A percentile compares a stretch with the other conserved stretches of the same genome.
These are phyloP conservation scores for Pinus albicaulis DNA, from an alignment of 75 land plant species.

Conservation along the genomic window DNA sequence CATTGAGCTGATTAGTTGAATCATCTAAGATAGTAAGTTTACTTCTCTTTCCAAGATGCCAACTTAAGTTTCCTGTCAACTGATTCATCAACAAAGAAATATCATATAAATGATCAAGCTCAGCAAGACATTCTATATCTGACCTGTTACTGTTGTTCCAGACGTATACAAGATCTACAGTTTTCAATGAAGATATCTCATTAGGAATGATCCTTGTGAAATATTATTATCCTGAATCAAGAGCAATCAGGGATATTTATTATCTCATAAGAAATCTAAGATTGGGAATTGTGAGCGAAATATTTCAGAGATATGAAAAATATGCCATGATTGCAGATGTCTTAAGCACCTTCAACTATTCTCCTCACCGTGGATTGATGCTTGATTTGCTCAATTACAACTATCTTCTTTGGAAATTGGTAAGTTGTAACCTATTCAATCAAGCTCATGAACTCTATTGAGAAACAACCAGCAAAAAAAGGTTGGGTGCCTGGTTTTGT, in stretches of 20 bases:
- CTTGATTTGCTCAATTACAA: too few relatives aligned
- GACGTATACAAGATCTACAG: constrained; percentile 8
- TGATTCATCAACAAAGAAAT: constrained; percentile 20
- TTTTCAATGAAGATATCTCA: constrained; percentile 9
- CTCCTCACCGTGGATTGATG: too few relatives aligned
- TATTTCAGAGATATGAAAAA: too few relatives aligned
- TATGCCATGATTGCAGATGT: too few relatives aligned
- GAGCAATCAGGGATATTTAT: constrained; percentile 8
- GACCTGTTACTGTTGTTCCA: constrained; percentile 21
- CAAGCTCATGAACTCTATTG: too few relatives aligned
- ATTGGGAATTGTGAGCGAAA: too few relatives aligned
- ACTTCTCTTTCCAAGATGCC: constrained; percentile 11
- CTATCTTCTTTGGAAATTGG: too few relatives aligned
- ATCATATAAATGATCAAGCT: constrained; percentile 14
- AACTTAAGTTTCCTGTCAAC: constrained; percentile 13
- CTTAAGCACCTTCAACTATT: too few relatives aligned
- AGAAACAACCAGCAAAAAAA: too few relatives aligned
- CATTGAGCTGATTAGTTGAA: constrained; percentile 14
- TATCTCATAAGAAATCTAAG: too few relatives aligned
- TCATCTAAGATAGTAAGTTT: constrained; percentile 26
- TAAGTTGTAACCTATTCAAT: too few relatives aligned
- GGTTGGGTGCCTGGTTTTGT: too few relatives aligned
- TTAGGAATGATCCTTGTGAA: constrained; percentile 23
- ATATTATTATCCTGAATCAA: constrained; percentile 18
- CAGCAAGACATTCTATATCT: constrained; percentile 7